These are phyloP conservation scores for Xylaria curta DNA, from an alignment of 495 filamentous ascomycete species.

Conservation along the genomic window DNA sequence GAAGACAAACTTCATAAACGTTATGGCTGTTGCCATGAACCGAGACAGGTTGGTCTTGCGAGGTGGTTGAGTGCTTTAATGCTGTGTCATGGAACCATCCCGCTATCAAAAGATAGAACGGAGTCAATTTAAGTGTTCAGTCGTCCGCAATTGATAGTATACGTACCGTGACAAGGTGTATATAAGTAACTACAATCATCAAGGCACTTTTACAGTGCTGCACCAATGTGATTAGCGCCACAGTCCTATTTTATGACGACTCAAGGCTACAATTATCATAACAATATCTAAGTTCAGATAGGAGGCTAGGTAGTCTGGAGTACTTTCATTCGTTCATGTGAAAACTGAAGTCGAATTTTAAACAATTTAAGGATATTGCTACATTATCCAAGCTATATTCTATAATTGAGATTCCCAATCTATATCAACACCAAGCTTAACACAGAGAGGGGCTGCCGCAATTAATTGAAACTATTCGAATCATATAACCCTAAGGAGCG, in stretches of 20 bases:
- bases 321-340: neutral
- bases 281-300: neutral
- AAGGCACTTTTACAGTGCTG: too few relatives aligned
- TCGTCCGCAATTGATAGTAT: too few relatives aligned
- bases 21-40: neutral
- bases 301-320: neutral
- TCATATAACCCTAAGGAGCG: too few relatives aligned
- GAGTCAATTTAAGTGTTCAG: too few relatives aligned
- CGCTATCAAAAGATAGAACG: too few relatives aligned
- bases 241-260: too few relatives aligned
- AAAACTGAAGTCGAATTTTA: neutral
- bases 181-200: too few relatives aligned
- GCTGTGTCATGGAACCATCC: too few relatives aligned
- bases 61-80: neutral
- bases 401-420: neutral
- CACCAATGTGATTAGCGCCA: too few relatives aligned
- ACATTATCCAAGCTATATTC: neutral
- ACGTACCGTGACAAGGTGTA: too few relatives aligned
- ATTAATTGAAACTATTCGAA: neutral
- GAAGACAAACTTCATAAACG: neutral
- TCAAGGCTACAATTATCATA: neutral
- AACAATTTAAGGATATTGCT: neutral
- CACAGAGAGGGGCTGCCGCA: neutral
- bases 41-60: neutral
- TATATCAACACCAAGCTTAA: neutral